Base-by-base conservation (phyloP, 768 basidiomycete genomes). In the Leucogyrophana mollusca region DNA sequence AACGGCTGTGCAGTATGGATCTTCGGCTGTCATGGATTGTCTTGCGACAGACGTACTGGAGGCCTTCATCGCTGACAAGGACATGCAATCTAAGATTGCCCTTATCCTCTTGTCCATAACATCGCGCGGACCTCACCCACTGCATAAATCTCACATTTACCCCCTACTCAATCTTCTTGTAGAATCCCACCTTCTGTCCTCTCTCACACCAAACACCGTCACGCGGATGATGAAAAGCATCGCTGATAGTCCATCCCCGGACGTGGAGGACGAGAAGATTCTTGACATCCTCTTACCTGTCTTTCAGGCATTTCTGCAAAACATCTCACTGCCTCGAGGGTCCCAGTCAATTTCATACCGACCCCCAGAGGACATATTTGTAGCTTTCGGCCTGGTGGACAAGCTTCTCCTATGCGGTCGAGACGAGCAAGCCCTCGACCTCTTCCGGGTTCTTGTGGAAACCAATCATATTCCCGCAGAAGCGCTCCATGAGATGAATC, bases 371-470 rank as follows among this genome's bases (percentile, higher is more conserved):
- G 45, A 69, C 20, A 64, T 75, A 20, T 67, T 63, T 40, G 53
- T 65, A 9, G 57, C 78, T 7, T 83, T 79, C 52, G 51, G 52
- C 24, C 57, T 78, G 34, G 51, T 76, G n/a, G 63, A 73, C 39
- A 69, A 67, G 43, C 66, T 82, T 34, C 59, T 78, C 1, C 43
- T 52, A 13, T 45, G 66, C 36, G 61, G 64, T 3, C 60, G 67
- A 33, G 50, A 72, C 42, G 50, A 57, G 10, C 52, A 61, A 24
- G 74, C 78, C 3, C 60, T 82, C 25, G 55, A 69, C 3, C 47
- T 86, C 14, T 77, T 86, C 51, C 73, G 74, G 34, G 48, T 61
- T 13, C 73, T 87, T 27, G 68, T 77, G 16, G 57, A 76, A 13
- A 60, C 54, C 13, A 66, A 68, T 4, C 66, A 69, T 45, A 64